Evolutionary conservation across 257 asterid genomes (phyloP), one percentile per base, ranked within the genome.

Genomic region (Forsythia viridissima): DNA sequence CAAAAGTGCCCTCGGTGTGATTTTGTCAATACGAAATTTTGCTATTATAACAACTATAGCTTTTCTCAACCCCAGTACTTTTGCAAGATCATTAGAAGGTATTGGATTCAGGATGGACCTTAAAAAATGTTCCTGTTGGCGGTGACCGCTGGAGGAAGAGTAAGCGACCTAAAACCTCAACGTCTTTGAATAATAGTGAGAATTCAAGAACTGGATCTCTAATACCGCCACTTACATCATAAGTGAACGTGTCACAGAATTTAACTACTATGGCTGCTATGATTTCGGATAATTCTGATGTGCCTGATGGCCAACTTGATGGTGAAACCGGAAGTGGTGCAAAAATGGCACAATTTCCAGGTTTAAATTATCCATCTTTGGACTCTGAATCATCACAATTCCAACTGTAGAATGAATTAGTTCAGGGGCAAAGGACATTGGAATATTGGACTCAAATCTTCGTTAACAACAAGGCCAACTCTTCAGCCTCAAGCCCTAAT

Each of bases 51-150:
- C 73, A 85, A 85, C 61, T 82, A 85, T 61, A 82, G 83, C 61
- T 79, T 85, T 9, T 48, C 76, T 42, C 88, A 85, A 71, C 88
- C 88, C 5, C 61, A 86, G 41, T 85, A 85, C 63, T 72, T 79
- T 41, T 85, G 88, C 82, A 85, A 82, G 72, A 70, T 76, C 3
- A 79, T 86, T 66, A 61, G 86, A 57, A 82, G 88, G 84, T 79
- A 85, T 55, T 85, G 88, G 88, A 85, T 86, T n/a, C 84, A 82
- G 12, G 88, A 86, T 1, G 88, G 73, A 77, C 84, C 80, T 77
- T 85, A 55, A 82, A 86, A 77, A 82, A 85, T 40, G 82, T 85
- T 24, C 88, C 88, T 5, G 82, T 81, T 4, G 88, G 88, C 1
- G 88, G 86, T 16, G 80, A 86, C 6, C 40, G 78, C 80, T 77